Conservation (phyloP, 805 yeast species). For the Hyphopichia homilentoma region DNA sequence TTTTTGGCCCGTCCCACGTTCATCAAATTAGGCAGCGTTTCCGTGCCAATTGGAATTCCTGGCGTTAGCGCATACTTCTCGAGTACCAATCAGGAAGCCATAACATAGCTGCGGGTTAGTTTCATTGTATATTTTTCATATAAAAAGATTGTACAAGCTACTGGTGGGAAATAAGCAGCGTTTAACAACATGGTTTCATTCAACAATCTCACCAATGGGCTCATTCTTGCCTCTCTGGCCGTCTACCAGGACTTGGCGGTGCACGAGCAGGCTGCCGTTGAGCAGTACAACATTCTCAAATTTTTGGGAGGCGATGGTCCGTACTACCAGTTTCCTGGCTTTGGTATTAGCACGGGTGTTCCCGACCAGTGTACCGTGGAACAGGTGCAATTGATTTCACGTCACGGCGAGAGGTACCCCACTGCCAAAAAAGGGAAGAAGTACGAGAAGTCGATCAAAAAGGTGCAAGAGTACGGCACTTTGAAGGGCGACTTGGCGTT, state of each 20-base stretch:
- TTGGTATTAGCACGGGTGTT: constrained; percentile 45
- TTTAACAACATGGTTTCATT: constrained; percentile 27
- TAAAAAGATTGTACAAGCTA: no score
- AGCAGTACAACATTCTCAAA: constrained; percentile 46
- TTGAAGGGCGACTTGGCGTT: constrained; percentile 51
- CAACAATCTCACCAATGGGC: constrained; percentile 26
- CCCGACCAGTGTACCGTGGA: constrained; percentile 54
- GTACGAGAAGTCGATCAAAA: constrained; percentile 22
- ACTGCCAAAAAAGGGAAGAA: constrained; percentile 24
- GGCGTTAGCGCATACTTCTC: no score
- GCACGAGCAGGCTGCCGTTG: constrained; percentile 38
- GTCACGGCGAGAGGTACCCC: constrained; percentile 77
- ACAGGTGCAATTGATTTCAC: constrained; percentile 66
- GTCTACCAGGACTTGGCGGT: constrained; percentile 30
- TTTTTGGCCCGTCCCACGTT: no score
- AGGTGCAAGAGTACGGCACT: constrained; percentile 22
- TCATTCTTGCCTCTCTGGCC: constrained; percentile 23
- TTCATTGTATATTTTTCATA: no score
- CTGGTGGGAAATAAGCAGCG: no score
- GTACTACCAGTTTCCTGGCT: constrained; percentile 47
- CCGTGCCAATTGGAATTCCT: no score
- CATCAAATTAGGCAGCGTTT: no score
- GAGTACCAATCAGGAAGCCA: no score
- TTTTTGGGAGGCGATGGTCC: constrained; percentile 59
- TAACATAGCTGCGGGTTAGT: no score